phyloP scores from a whole-genome alignment of 106 monocot species.

The Apostasia ramifera region DNA sequence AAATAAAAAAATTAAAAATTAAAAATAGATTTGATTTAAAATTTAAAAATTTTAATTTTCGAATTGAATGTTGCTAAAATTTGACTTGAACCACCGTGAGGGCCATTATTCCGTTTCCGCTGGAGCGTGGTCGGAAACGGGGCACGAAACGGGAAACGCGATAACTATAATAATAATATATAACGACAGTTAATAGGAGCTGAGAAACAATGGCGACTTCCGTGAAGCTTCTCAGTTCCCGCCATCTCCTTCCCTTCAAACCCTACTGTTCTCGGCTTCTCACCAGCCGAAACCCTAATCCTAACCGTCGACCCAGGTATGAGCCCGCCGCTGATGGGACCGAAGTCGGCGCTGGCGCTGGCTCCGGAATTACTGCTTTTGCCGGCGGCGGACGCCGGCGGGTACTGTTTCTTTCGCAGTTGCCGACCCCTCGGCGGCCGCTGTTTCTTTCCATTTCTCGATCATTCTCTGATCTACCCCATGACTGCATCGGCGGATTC shows the following conservation, averaged over 20 bases:
- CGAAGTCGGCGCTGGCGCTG: neutral
- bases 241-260: neutral
- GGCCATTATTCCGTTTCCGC: too few relatives aligned
- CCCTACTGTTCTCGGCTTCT: neutral
- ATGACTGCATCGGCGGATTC: neutral
- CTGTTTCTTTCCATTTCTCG: neutral
- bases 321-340: neutral
- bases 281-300: conserved; percentile 10
- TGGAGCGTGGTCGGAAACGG: too few relatives aligned
- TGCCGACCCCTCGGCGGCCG: neutral
- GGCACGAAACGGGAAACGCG: too few relatives aligned
- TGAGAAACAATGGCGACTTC: conserved; percentile 16
- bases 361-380: neutral
- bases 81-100: too few relatives aligned
- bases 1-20: too few relatives aligned
- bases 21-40: too few relatives aligned
- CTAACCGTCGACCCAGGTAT: conserved; percentile 8
- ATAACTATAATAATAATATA: too few relatives aligned
- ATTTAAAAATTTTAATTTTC: too few relatives aligned
- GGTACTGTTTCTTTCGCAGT: neutral
- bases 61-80: too few relatives aligned
- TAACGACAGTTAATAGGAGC: too few relatives aligned
- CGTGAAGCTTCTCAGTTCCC: conserved; percentile 12
- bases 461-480: conserved; percentile 1
- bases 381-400: neutral